Percentiles rank a stretch among this genome's conserved stretches.
These are phyloP conservation scores for Spencermartinsiella ligniputridi DNA, from an alignment of 1,139 yeast species.

Conservation along the genomic window DNA sequence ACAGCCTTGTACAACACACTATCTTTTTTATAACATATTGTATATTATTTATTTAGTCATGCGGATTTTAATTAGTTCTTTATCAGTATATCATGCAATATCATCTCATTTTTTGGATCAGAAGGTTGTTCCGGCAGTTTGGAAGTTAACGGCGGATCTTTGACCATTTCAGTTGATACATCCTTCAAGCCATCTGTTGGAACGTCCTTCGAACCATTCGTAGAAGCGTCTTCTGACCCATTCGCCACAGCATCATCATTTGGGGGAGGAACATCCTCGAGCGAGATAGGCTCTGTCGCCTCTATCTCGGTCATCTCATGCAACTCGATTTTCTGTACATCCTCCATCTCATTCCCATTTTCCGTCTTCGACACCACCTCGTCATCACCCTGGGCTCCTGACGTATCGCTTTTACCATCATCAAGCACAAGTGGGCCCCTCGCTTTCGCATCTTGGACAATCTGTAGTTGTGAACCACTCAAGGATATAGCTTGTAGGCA, in stretches of 20 bases:
- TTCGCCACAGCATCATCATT: too few relatives aligned
- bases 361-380: neutral
- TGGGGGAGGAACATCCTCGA: too few relatives aligned
- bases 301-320: too few relatives aligned
- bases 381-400: neutral
- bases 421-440: neutral
- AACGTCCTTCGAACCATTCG: neutral
- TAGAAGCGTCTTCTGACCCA: neutral
- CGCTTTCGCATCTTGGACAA: neutral
- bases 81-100: constrained; percentile 11
- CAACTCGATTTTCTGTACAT: too few relatives aligned
- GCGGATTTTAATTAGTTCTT: constrained; percentile 2
- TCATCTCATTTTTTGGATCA: neutral
- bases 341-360: constrained; percentile 1
- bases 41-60: neutral
- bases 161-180: too few relatives aligned
- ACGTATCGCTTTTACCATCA: neutral
- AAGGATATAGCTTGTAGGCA: constrained; percentile 1
- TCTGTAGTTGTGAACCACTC: neutral
- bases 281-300: too few relatives aligned
- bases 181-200: too few relatives aligned
- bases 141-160: too few relatives aligned
- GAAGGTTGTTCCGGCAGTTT: too few relatives aligned
- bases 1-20: neutral
- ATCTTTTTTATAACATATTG: neutral